Base-by-base conservation (phyloP, 345 rosid genomes). In the Populus euphratica region DNA sequence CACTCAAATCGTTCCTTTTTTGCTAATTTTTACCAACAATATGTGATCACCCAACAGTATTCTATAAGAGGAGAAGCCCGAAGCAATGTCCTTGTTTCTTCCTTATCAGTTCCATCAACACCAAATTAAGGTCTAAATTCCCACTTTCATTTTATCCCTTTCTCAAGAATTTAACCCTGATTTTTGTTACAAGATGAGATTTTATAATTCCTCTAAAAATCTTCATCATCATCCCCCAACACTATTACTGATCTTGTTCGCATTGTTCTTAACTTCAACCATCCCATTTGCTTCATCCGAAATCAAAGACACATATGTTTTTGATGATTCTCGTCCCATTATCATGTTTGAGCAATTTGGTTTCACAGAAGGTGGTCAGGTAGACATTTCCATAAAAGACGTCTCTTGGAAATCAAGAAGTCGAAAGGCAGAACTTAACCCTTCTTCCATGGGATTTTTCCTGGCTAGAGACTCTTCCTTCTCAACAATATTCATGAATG, bases 261-360 rank as follows among this genome's bases (percentile, higher is more conserved):
- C 77, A 35, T 52, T 80, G 14, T 67, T 68, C 68, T 27, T 83
- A 8, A 16, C 83, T 59, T 81, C 86, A 21, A 74, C 25, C 81
- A 65, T 87, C 74, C 85, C 84, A 49, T 69, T 59, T 13, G 72
- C 83, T 2, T 70, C 75, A 1, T 81, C 82, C 1, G 89, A 89
- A 81, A 89, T 88, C 74, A 88, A 78, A 74, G 69, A 80, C 80
- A 84, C 85, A 3, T 76, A 75, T 31, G 75, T 89, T 61, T 5
- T 77, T 3, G 76, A 79, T 36, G 92, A 87, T 78, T 81, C 81
- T 1, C 80, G 88, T 7, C 54, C 83, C 0, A 61, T 85, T 71
- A 89, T 89, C 81, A 18, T 88, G 38, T 88, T 89, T 49, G 91
- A 88, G 49, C 76, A 78, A 56, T 89, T 88, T 6, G 91, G 92